Conservation (phyloP, 768 basidiomycete genomes). For the Flagelloscypha sp. region DNA sequence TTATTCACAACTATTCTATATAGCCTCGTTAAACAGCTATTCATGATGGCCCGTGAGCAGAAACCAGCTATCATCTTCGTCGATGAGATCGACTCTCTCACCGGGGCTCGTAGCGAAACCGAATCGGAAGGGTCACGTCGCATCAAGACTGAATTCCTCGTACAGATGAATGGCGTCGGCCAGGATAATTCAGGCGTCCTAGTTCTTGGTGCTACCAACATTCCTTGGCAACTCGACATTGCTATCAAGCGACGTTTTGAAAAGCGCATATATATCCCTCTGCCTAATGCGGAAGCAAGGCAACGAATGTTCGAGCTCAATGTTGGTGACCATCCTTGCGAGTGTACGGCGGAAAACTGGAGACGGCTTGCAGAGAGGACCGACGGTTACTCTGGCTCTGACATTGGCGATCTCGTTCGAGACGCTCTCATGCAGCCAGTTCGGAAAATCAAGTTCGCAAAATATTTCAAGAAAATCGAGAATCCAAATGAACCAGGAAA, state of each 20-base stretch:
- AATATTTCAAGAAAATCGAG: slow-evolving; percentile 75
- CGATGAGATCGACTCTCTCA: slow-evolving; percentile 95
- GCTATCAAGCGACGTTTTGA: slow-evolving; percentile 98
- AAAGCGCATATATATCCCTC: slow-evolving; percentile 96
- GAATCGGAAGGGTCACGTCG: slow-evolving; percentile 95
- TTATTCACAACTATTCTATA: too few relatives aligned
- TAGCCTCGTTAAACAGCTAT: slow-evolving; percentile 92
- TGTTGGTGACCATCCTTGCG: slow-evolving; percentile 85
- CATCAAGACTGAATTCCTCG: slow-evolving; percentile 95
- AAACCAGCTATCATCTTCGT: slow-evolving; percentile 99
- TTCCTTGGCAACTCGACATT: slow-evolving; percentile 96
- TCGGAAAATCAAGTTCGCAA: slow-evolving; percentile 89
- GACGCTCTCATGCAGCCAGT: slow-evolving; percentile 99
- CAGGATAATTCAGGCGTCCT: slow-evolving; percentile 96
- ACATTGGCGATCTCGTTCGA: slow-evolving; percentile 89
- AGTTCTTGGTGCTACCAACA: slow-evolving; percentile 97
- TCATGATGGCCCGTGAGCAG: slow-evolving; percentile 89
- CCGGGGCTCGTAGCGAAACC: slow-evolving; percentile 88
- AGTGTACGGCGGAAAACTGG: slow-evolving; percentile 72
- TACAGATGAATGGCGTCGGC: slow-evolving; percentile 99
- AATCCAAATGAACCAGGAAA: slow-evolving; percentile 14
- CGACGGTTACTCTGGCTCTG: slow-evolving; percentile 92
- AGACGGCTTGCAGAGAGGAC: slow-evolving; percentile 75
- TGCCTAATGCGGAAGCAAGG: slow-evolving; percentile 88
- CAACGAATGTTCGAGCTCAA: slow-evolving; percentile 96